Percentiles rank a stretch among this genome's conserved stretches.
Evolutionary conservation across 2,329 filamentous ascomycete species (phyloP).

Genomic region (Trichophyton simii): DNA sequence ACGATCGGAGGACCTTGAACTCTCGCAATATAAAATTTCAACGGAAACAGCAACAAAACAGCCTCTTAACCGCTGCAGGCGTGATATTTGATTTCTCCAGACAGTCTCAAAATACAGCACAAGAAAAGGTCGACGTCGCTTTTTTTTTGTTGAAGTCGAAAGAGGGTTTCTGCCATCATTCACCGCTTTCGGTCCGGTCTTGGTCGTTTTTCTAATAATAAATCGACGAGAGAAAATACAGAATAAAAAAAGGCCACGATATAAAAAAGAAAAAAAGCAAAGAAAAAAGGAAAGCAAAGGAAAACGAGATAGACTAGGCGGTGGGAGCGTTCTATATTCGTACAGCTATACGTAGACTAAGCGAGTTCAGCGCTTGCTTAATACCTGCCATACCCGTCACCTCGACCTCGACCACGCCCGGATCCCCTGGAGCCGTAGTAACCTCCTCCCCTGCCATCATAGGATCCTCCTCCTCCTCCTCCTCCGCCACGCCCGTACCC

Average conservation of each 20-base stretch:
- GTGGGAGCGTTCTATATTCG: not conserved
- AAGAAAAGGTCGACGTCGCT: not conserved
- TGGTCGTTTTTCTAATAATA: conserved; percentile 1
- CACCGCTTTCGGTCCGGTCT: not conserved
- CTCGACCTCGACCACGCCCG: conserved; percentile 19
- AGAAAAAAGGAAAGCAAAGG: not conserved
- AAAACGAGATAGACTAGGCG: not conserved
- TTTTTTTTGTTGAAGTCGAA: not conserved
- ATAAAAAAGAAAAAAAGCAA: not conserved
- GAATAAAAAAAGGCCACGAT: not conserved
- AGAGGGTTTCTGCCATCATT: not conserved
- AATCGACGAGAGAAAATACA: not conserved
- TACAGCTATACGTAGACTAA: not conserved
- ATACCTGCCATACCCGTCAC: conserved; percentile 31
- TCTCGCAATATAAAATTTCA: not conserved
- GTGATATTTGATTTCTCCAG: not conserved
- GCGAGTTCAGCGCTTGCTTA: conserved; percentile 10
- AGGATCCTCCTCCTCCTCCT: conserved; percentile 12
- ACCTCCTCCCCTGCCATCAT: conserved; percentile 18
- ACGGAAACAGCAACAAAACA: not conserved
- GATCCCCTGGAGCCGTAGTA: conserved; percentile 15
- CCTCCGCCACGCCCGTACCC: conserved; percentile 16
- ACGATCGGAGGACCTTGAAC: not conserved
- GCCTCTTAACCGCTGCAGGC: no score
- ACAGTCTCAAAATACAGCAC: not conserved